A percentile compares a stretch with the other conserved stretches of the same genome.
Evolutionary conservation across 2,329 filamentous ascomycete genomes (phyloP).

Genomic region (Beauveria sp.): DNA sequence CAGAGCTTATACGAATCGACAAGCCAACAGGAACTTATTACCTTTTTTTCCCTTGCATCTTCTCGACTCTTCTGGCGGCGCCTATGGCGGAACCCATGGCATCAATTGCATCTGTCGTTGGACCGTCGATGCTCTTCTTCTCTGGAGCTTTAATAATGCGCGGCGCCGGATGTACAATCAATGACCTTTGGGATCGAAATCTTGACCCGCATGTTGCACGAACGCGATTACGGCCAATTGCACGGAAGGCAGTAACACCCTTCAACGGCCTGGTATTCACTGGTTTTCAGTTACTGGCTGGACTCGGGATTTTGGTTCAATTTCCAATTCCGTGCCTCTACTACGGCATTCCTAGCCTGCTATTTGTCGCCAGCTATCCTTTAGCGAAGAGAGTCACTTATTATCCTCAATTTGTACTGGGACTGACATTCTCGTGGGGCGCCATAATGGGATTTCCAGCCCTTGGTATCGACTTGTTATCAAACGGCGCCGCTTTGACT

Average conservation of each 20-base stretch:
- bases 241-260: constrained; percentile 67
- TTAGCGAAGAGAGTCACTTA: constrained; percentile 80
- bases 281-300: constrained; percentile 63
- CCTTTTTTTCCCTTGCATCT: constrained; percentile 78
- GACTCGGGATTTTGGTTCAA: constrained; percentile 66
- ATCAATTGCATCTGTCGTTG: constrained; percentile 51
- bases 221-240: constrained; percentile 72
- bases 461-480: constrained; percentile 66
- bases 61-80: constrained; percentile 74
- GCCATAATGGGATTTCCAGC: constrained; percentile 83
- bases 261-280: constrained; percentile 67
- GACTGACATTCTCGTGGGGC: constrained; percentile 82
- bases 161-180: constrained; percentile 80
- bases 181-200: constrained; percentile 85
- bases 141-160: constrained; percentile 77
- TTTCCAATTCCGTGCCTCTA: constrained; percentile 67
- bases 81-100: constrained; percentile 57
- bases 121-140: constrained; percentile 63
- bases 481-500: constrained; percentile 52
- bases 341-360: constrained; percentile 68
- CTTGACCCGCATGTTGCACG: constrained; percentile 73
- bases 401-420: constrained; percentile 78
- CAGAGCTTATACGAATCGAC: constrained; percentile 63
- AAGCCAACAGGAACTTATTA: constrained; percentile 79
- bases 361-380: constrained; percentile 69